Conservation (phyloP, 139 green algal species). For the Chlamydomonas sphaeroides region DNA sequence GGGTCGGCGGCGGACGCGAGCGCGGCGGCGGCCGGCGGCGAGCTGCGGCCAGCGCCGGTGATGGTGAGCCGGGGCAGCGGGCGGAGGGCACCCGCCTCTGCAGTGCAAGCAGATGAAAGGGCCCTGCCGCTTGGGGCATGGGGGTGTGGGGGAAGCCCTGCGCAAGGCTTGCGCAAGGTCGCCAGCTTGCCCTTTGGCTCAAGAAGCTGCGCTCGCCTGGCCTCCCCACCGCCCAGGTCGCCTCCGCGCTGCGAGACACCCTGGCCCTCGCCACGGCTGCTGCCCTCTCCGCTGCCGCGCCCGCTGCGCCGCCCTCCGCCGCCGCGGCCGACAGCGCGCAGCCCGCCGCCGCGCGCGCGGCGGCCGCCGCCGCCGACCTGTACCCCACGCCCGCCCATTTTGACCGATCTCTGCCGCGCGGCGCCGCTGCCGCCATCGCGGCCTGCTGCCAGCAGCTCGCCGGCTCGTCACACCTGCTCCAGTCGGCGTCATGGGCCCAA, state of each 20-base stretch:
- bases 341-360: constrained; percentile 41
- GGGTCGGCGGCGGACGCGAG: too few relatives aligned
- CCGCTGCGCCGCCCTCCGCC: constrained; percentile 41
- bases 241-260: not conserved
- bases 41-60: constrained; percentile 13
- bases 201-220: too few relatives aligned
- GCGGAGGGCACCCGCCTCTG: too few relatives aligned
- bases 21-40: not conserved
- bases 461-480: constrained; percentile 58
- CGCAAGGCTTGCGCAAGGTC: too few relatives aligned
- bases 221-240: too few relatives aligned
- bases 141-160: too few relatives aligned
- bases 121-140: too few relatives aligned
- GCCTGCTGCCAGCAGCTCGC: constrained; percentile 42
- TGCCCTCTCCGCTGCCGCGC: constrained; percentile 22
- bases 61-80: constrained; percentile 26
- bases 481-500: constrained; percentile 41
- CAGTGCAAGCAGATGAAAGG: too few relatives aligned
- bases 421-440: not conserved
- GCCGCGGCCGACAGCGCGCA: constrained; percentile 52
- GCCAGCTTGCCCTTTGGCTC: too few relatives aligned
- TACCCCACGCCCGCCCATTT: constrained; percentile 25
- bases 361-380: constrained; percentile 26
- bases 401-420: not conserved
- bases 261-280: constrained; percentile 4